phyloP scores from a whole-genome alignment of 2,329 filamentous ascomycete species.

The Stachybotrys echinatus region DNA sequence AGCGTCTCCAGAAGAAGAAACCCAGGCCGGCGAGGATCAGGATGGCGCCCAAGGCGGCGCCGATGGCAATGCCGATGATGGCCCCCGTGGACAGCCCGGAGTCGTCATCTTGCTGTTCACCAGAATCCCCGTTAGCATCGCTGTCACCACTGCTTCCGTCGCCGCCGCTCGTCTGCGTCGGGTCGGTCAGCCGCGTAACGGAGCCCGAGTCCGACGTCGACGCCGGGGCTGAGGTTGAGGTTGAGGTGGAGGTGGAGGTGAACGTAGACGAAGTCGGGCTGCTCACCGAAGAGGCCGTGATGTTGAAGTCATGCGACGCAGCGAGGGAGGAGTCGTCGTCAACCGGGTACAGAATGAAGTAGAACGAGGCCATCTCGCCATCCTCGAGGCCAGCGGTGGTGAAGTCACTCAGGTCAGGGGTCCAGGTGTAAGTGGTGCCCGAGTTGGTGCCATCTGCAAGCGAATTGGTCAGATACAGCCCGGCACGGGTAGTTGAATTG shows the following conservation, averaged over 20 bases:
- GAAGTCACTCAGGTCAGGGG: slow-evolving; percentile 10
- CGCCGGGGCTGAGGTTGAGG: neutral
- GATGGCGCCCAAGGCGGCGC: slow-evolving; percentile 13
- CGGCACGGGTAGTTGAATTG: fast-evolving
- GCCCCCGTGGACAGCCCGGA: slow-evolving; percentile 13
- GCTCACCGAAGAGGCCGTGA: slow-evolving; percentile 5
- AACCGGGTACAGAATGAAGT: slow-evolving; percentile 9
- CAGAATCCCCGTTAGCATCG: too few species aligned
- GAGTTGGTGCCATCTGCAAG: slow-evolving; percentile 10
- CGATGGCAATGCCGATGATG: slow-evolving; percentile 17
- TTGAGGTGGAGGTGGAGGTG: neutral
- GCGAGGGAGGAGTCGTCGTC: slow-evolving; percentile 5
- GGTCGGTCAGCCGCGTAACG: too few species aligned
- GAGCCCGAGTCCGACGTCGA: too few species aligned
- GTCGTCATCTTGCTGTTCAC: too few species aligned
- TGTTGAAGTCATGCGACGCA: slow-evolving; percentile 14
- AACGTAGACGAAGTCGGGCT: slow-evolving; percentile 1
- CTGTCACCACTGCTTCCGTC: too few species aligned
- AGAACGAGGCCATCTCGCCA: slow-evolving; percentile 12
- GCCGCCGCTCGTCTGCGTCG: too few species aligned
- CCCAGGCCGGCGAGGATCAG: slow-evolving; percentile 10
- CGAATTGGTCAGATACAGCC: slow-evolving; percentile 4
- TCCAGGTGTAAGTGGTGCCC: slow-evolving; percentile 12
- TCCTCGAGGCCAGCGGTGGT: slow-evolving; percentile 2
- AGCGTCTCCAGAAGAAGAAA: slow-evolving; percentile 15